Evolutionary conservation across 108 stramenopile species (phyloP).

Genomic region (Stephanodiscus triporus): DNA sequence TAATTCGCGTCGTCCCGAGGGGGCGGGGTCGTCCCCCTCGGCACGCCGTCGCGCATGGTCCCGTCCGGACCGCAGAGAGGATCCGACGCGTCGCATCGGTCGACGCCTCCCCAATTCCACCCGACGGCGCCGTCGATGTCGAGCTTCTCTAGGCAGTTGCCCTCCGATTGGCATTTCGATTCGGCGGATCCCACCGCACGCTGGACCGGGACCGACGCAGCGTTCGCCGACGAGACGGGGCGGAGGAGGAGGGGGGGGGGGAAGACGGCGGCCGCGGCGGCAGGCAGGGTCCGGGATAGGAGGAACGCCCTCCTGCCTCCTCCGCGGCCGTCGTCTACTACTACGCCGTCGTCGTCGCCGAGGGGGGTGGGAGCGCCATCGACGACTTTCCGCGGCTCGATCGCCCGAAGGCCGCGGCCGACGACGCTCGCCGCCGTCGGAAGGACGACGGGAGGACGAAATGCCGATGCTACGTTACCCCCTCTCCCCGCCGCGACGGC

Average conservation of each 20-base stretch:
- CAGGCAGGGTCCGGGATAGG: slow-evolving; percentile 5
- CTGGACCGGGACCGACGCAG: slow-evolving; percentile 60
- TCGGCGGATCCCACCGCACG: slow-evolving; percentile 80
- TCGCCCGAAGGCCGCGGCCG: not conserved
- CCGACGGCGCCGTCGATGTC: slow-evolving; percentile 88
- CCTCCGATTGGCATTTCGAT: slow-evolving; percentile 63
- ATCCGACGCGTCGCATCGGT: slow-evolving; percentile 83
- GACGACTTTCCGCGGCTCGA: too few species aligned
- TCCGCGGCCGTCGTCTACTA: not conserved
- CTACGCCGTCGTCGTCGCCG: too few species aligned
- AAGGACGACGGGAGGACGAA: not conserved
- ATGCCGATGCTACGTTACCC: too few species aligned
- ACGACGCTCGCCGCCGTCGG: not conserved
- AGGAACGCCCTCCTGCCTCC: slow-evolving; percentile 26
- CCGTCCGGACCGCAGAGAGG: slow-evolving; percentile 76
- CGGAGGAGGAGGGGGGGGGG: slow-evolving; percentile 9
- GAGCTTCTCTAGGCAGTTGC: slow-evolving; percentile 79
- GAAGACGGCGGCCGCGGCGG: not conserved
- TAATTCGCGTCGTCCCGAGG: slow-evolving; percentile 8
- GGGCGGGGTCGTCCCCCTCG: slow-evolving; percentile 56
- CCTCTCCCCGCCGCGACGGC: not conserved
- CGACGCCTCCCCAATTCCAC: slow-evolving; percentile 86
- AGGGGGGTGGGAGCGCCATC: too few species aligned
- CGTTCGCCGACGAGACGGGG: slow-evolving; percentile 14
- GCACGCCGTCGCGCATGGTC: slow-evolving; percentile 43